A percentile compares a stretch with the other conserved stretches of the same genome.
These are phyloP conservation scores for Hypoxylon crocopeplum DNA, from an alignment of 495 filamentous ascomycete genomes.

Conservation along the genomic window DNA sequence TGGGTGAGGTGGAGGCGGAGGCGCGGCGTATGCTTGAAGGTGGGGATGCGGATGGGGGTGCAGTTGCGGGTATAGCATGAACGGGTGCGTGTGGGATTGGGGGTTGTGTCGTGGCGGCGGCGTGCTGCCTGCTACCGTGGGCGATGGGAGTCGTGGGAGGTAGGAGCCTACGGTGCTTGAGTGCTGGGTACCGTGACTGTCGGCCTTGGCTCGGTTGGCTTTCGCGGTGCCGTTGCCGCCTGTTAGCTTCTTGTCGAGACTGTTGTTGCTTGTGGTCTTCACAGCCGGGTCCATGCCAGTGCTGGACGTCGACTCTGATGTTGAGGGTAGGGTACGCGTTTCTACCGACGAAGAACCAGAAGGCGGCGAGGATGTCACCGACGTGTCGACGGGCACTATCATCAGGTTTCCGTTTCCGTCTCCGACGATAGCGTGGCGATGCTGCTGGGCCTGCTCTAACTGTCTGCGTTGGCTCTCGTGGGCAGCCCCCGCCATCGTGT, in stretches of 20 bases:
- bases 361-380: not conserved
- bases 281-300: not conserved
- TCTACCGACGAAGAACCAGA: conserved; percentile 2
- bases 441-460: not conserved
- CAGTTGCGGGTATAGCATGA: not conserved
- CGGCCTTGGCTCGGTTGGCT: not conserved
- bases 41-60: not conserved
- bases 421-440: not conserved
- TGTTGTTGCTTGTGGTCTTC: not conserved
- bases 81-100: conserved; percentile 1
- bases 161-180: not conserved
- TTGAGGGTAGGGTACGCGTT: not conserved
- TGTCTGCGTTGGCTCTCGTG: not conserved
- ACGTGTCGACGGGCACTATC: not conserved
- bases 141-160: not conserved
- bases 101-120: no score
- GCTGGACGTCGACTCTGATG: not conserved
- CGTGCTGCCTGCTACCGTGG: conserved; percentile 1
- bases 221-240: not conserved
- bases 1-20: conserved; percentile 3
- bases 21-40: not conserved
- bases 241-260: no score
- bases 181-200: not conserved
- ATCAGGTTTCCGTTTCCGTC: no score
- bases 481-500: not conserved